Base-by-base conservation (phyloP, 345 rosid genomes). In the Streptanthus diversifolius region DNA sequence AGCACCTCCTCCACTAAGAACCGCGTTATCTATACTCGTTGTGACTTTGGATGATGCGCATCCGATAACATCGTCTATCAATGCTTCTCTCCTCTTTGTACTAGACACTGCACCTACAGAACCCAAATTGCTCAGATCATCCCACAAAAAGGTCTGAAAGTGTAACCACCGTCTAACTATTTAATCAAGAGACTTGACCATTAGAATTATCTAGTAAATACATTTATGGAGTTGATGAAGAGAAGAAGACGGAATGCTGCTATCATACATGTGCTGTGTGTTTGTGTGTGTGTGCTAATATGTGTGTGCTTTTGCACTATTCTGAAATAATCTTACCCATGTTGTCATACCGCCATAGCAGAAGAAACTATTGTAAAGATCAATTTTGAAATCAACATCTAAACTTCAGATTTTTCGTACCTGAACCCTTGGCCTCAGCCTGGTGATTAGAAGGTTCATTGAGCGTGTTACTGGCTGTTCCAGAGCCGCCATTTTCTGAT, bases 381-480 rank as follows among this genome's bases (percentile, higher is more conserved):
- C 18, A 61, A 32, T 5, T 19, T 18, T 48, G 2, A 58, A 63
- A 18, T 36, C 22, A 63, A 57, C 30, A 13, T 32, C 48, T 29
- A 55, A 25, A 67, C 43, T 76, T 52, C 10, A 43, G 63, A 60
- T 48, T 37, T 44, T 40, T 39, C 10, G 30, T 80, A 95, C 99
- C 99, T 76, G 96, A 87, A 71, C 89, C 95, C 82, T 85, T 87
- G 71, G 90, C 88, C 41, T 89, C 96, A n/a, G 80, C 73, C 59
- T 81, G 93, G 71, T 82, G 85, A 80, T 86, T 86, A 56, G 83
- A 82, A 66, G 83, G 85, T 67, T 91, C 98, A 61, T 86, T 88
- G 76, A 78, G 83, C 1, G 91, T 90, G 80, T 90, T 95, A 79
- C 99, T 91, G 21, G 93, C 97, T 47, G 97, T 91, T 74, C 97